Percentiles rank a stretch among this genome's conserved stretches.
These are phyloP conservation scores for Melampsora medusae DNA, from an alignment of 1,284 basidiomycete species.

Conservation along the genomic window DNA sequence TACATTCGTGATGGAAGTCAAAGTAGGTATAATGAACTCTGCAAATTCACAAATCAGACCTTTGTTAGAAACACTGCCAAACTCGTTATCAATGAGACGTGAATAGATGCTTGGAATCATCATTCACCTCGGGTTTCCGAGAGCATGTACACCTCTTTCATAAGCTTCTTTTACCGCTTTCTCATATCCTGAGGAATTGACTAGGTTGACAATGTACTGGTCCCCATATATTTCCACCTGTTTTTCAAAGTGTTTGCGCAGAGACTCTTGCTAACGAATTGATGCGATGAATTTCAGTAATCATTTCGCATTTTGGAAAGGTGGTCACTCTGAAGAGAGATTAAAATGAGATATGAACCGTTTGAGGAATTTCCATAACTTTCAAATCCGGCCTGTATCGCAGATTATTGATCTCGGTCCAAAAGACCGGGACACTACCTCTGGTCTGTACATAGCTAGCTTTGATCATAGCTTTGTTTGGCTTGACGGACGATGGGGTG, in stretches of 20 bases:
- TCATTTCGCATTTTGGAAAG: conserved; percentile 29
- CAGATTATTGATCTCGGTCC: conserved; percentile 95
- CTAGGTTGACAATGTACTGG: conserved; percentile 81
- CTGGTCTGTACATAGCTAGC: conserved; percentile 82
- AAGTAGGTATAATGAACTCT: conserved; percentile 88
- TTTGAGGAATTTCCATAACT: conserved; percentile 86
- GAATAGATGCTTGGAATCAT: no score
- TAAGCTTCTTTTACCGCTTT: conserved; percentile 93
- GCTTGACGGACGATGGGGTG: conserved; percentile 51
- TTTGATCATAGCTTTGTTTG: conserved; percentile 55
- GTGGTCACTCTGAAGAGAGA: background rate
- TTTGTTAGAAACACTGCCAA: background rate
- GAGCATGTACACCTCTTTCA: conserved; percentile 67
- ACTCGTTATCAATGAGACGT: no score
- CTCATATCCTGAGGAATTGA: conserved; percentile 94
- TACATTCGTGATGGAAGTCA: conserved; percentile 97
- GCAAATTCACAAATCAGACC: conserved; percentile 55
- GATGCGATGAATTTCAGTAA: background rate
- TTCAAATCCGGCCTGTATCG: conserved; percentile 96
- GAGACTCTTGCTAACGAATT: conserved; percentile 64
- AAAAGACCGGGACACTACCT: conserved; percentile 89
- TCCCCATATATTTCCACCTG: conserved; percentile 76
- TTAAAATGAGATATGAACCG: conserved; percentile 59
- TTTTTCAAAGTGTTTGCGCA: conserved; percentile 72
- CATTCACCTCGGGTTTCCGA: conserved; percentile 45